These are phyloP conservation scores for Mentha longifolia DNA, from an alignment of 257 asterid species.

Conservation along the genomic window DNA sequence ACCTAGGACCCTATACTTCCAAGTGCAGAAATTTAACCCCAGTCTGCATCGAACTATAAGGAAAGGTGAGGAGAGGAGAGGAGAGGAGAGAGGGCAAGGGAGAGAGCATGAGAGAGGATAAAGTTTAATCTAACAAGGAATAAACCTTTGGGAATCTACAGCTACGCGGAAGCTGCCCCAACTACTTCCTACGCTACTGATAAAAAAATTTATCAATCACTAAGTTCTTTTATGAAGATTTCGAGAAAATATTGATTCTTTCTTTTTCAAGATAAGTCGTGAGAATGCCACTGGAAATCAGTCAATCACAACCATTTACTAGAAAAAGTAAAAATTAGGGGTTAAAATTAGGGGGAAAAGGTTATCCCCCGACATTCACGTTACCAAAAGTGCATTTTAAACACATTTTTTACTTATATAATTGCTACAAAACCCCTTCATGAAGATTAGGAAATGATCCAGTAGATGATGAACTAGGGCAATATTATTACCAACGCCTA, in stretches of 20 bases:
- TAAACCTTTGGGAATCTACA: neutral
- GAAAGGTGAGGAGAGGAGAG: neutral
- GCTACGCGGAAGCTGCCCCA: neutral
- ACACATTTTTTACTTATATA: neutral
- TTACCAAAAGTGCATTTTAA: neutral
- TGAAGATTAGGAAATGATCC: neutral
- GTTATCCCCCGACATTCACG: neutral
- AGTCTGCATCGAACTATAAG: neutral
- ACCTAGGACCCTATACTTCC: no score
- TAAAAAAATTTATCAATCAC: neutral
- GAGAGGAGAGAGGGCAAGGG: neutral
- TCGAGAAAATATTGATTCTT: neutral
- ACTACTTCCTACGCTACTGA: neutral
- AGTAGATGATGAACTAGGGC: neutral
- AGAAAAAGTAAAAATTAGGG: neutral
- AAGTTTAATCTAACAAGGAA: neutral
- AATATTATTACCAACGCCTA: neutral
- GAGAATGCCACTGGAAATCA: neutral
- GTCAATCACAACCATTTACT: neutral
- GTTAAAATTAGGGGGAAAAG: neutral
- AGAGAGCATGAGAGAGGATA: neutral
- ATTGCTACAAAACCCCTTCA: neutral
- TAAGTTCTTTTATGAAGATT: neutral
- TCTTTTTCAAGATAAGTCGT: neutral
- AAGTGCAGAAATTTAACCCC: no score